Percentiles rank a stretch among this genome's conserved stretches.
Evolutionary conservation across 2,329 filamentous ascomycete species (phyloP).

Genomic region (Xylaria sp.): DNA sequence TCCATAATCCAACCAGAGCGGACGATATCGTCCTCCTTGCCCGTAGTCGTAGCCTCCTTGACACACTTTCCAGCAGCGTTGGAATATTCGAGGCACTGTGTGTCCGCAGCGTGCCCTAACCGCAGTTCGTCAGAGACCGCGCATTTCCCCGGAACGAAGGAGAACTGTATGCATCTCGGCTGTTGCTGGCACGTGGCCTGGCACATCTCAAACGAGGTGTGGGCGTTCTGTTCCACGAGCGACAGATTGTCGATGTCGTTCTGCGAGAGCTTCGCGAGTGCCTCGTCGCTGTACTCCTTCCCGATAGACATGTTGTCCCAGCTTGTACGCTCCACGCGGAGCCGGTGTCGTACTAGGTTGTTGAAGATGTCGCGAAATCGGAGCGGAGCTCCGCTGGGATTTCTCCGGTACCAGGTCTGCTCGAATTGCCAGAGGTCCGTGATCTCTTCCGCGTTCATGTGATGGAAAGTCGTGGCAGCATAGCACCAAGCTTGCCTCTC

Average conservation of each 20-base stretch:
- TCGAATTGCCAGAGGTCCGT: slow-evolving; percentile 39
- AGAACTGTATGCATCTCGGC: slow-evolving; percentile 41
- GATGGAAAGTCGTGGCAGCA: slow-evolving; percentile 41
- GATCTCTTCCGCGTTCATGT: slow-evolving; percentile 39
- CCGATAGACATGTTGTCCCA: slow-evolving; percentile 42
- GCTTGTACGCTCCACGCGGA: slow-evolving; percentile 29
- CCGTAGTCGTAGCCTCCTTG: slow-evolving; percentile 35
- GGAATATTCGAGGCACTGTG: slow-evolving; percentile 40
- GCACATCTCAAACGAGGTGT: slow-evolving; percentile 39
- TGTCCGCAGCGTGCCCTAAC: slow-evolving; percentile 34
- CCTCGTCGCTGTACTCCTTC: slow-evolving; percentile 40
- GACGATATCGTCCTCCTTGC: slow-evolving; percentile 32
- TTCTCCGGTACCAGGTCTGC: slow-evolving; percentile 36
- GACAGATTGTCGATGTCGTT: slow-evolving; percentile 34
- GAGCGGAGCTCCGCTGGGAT: slow-evolving; percentile 31
- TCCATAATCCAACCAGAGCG: slow-evolving; percentile 41
- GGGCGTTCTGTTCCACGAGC: slow-evolving; percentile 38
- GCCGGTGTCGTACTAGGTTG: slow-evolving; percentile 36
- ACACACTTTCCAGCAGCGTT: slow-evolving; percentile 40
- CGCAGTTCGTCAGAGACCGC: slow-evolving; percentile 39
- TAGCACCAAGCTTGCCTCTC: slow-evolving; percentile 41
- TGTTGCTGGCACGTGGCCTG: slow-evolving; percentile 35
- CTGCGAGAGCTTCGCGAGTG: slow-evolving; percentile 33
- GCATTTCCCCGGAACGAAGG: slow-evolving; percentile 38
- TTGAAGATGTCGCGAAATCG: slow-evolving; percentile 41